Conservation (phyloP, 495 filamentous ascomycete species). For the Aspergillus carlsbadensis region DNA sequence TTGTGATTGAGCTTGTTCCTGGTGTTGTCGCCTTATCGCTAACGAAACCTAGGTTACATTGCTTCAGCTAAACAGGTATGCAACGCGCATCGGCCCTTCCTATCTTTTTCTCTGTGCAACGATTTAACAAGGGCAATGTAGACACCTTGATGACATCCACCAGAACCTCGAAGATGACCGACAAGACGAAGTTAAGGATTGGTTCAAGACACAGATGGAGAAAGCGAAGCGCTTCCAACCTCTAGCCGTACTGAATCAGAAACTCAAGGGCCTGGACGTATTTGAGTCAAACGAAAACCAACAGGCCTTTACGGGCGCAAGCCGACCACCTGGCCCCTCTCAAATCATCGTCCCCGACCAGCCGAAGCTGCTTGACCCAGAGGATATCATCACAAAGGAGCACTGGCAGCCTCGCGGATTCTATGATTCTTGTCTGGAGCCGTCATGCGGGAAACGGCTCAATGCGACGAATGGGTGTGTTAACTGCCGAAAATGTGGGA, state of each 20-base stretch:
- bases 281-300: constrained; percentile 88
- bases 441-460: constrained; percentile 75
- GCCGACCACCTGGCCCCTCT: constrained; percentile 28
- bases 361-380: constrained; percentile 62
- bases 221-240: constrained; percentile 97
- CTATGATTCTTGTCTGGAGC: constrained; percentile 84
- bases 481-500: constrained; percentile 90
- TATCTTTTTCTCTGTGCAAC: neutral
- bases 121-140: constrained; percentile 30
- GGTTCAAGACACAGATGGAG: constrained; percentile 94
- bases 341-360: constrained; percentile 35
- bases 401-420: constrained; percentile 81
- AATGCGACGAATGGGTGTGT: constrained; percentile 78
- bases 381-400: constrained; percentile 79
- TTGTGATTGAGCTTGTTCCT: neutral
- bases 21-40: constrained; percentile 1
- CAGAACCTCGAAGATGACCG: constrained; percentile 89
- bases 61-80: constrained; percentile 84
- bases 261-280: constrained; percentile 93
- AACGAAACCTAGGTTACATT: constrained; percentile 68
- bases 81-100: constrained; percentile 1
- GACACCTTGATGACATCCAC: constrained; percentile 92
- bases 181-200: constrained; percentile 96
- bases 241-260: constrained; percentile 87
- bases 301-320: constrained; percentile 29